phyloP scores from a whole-genome alignment of 1,139 yeast genomes.

The Lodderomyces orthopsilosis region DNA sequence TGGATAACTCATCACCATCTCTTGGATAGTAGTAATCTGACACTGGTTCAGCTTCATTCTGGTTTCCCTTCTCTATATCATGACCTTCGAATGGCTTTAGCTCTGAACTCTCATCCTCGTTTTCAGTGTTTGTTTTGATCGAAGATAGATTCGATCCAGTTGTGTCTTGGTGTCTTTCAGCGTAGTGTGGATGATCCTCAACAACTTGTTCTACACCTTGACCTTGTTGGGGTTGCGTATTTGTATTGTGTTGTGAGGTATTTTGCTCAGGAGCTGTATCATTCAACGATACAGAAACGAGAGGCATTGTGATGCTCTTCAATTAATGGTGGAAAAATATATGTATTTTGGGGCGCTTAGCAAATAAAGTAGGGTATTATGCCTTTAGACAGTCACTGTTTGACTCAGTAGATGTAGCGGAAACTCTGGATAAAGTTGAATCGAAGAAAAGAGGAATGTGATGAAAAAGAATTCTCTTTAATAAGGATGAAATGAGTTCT shows the following conservation, averaged over 20 bases:
- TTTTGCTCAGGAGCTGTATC: neutral
- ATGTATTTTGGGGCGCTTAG: no score
- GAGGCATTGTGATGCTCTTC: neutral
- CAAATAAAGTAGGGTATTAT: no score
- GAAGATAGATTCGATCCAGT: neutral
- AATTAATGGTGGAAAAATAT: no score
- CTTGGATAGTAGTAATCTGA: slow-evolving; percentile 13
- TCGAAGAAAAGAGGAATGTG: no score
- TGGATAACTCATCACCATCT: slow-evolving; percentile 25
- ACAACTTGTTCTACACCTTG: neutral
- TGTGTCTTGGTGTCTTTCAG: neutral
- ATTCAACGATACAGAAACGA: slow-evolving; percentile 1
- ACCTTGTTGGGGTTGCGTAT: neutral
- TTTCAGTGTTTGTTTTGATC: neutral
- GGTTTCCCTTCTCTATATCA: neutral
- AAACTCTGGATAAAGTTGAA: no score
- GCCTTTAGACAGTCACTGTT: no score
- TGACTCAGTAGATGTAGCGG: no score
- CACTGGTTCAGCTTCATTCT: slow-evolving; percentile 16
- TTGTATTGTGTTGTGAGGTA: neutral
- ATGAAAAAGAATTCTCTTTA: no score
- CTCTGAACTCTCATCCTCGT: neutral
- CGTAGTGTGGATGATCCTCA: neutral
- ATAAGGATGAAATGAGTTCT: no score
- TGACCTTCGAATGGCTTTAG: slow-evolving; percentile 2